These are phyloP conservation scores for Beauveria sp. DNA, from an alignment of 2,329 filamentous ascomycete species.

Conservation along the genomic window DNA sequence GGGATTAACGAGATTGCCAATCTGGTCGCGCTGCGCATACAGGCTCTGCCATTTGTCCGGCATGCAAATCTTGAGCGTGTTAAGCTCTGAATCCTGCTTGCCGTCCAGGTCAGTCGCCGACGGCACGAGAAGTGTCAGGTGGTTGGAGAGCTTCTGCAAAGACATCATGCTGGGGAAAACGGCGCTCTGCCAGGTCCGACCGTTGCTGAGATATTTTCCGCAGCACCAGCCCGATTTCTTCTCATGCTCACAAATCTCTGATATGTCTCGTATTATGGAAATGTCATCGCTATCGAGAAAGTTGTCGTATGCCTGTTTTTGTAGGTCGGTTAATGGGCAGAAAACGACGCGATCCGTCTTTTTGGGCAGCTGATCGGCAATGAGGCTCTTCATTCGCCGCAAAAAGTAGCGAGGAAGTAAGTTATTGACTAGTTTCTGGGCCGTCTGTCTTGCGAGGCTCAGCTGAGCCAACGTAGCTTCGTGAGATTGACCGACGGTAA, in stretches of 20 bases:
- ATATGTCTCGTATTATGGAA: conserved; percentile 57
- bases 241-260: conserved; percentile 59
- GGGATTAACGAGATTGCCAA: conserved; percentile 73
- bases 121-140: conserved; percentile 82
- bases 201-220: conserved; percentile 48
- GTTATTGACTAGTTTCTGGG: conserved; percentile 76
- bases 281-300: conserved; percentile 66
- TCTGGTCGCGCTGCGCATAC: conserved; percentile 67
- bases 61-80: conserved; percentile 64
- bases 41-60: conserved; percentile 69
- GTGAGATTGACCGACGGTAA: conserved; percentile 85
- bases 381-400: conserved; percentile 84
- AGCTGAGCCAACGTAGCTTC: conserved; percentile 81
- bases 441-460: conserved; percentile 71
- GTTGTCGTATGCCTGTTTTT: conserved; percentile 74
- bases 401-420: conserved; percentile 85
- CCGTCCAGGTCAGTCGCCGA: conserved; percentile 52
- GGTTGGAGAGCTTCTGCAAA: conserved; percentile 84
- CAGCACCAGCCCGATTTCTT: conserved; percentile 76
- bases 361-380: conserved; percentile 85
- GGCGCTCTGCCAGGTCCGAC: conserved; percentile 61
- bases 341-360: conserved; percentile 95
- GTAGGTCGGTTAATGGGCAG: conserved; percentile 77
- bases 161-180: conserved; percentile 81
- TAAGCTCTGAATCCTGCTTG: conserved; percentile 71